Base-by-base conservation (phyloP, 805 yeast species). In the Saccharomycopsis babjevae region DNA sequence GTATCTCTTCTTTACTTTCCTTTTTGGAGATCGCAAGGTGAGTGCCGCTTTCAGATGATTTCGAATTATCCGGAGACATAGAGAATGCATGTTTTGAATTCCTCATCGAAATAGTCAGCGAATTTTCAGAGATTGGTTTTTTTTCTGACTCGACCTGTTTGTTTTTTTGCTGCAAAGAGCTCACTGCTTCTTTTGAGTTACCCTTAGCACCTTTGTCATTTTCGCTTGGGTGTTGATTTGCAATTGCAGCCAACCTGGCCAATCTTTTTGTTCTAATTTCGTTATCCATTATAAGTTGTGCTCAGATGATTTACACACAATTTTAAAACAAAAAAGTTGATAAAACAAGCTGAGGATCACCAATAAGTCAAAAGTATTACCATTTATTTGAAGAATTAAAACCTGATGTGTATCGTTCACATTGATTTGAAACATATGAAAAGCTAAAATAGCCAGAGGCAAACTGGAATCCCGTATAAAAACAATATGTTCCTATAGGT, bases 181-280 rank as follows among this genome's bases (percentile, higher is more conserved):
- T 38, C 5, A n/a, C 7, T n/a, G 18, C 3, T 39, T 16, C 13
- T 28, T 22, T 57, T 39, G 54, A 18, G 6, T 22, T 30, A 15
- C 7, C 4, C 4, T 16, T 30, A 32, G 54, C 39, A 20, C 16
- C 13, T 6, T 25, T 16, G 52, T 30, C 50, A 22, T 39, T 25
- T 20, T 40, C 32, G 10, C 16, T 5, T 5, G 15, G 39, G 18
- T 13, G 22, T 39, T 55, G 40, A 34, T 25, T 36, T 13, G 30
- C 34, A 13, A 25, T 38, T 16, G 28, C 54, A 7, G 61, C 56
- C 61, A 83, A 73, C 62, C 76, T 76, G 5, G 87, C 88, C 65
- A 83, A 71, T 54, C 88, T 70, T 65, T 79, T 79, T 58, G 79
- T 79, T 61, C 83, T 72, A 32, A 79, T 79, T 32, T 80, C 77